These are phyloP conservation scores for Helichrysum umbraculigerum DNA, from an alignment of 129 eudicot genomes.

Conservation along the genomic window DNA sequence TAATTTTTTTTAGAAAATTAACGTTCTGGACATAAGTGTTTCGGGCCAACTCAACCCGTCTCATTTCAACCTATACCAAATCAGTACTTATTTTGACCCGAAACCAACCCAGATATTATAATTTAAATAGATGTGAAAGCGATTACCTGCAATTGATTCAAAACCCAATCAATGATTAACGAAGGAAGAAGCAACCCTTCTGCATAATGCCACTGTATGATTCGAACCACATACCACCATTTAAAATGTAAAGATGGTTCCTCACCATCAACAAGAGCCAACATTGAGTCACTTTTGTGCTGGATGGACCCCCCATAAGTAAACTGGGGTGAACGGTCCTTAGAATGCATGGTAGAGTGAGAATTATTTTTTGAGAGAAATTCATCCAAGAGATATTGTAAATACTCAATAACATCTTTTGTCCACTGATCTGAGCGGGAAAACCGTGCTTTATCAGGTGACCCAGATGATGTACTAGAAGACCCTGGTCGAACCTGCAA, in stretches of 20 bases:
- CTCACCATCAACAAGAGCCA: constrained; percentile 48
- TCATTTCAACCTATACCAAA: not conserved
- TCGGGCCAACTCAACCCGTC: not conserved
- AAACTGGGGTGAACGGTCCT: constrained; percentile 69
- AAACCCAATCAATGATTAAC: constrained; percentile 85
- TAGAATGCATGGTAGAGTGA: constrained; percentile 46
- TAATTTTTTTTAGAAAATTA: too few relatives aligned
- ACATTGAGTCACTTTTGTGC: constrained; percentile 48
- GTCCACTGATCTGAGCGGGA: constrained; percentile 97
- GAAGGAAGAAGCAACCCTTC: constrained; percentile 84
- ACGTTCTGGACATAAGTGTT: not conserved
- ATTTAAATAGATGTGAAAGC: not conserved
- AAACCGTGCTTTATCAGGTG: constrained; percentile 60
- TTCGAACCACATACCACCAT: constrained; percentile 97
- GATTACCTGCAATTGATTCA: constrained; percentile 83
- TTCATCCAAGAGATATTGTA: constrained; percentile 85
- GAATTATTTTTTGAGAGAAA: constrained; percentile 53
- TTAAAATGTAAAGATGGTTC: constrained; percentile 85
- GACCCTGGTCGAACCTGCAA: constrained; percentile 79
- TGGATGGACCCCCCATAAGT: constrained; percentile 62
- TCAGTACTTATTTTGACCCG: not conserved
- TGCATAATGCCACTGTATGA: constrained; percentile 85
- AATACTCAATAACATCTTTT: constrained; percentile 82
- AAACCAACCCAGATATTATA: not conserved
- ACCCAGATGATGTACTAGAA: constrained; percentile 59